Conservation (phyloP, 2,329 filamentous ascomycete species). For the Chalaropsis ovoidea region DNA sequence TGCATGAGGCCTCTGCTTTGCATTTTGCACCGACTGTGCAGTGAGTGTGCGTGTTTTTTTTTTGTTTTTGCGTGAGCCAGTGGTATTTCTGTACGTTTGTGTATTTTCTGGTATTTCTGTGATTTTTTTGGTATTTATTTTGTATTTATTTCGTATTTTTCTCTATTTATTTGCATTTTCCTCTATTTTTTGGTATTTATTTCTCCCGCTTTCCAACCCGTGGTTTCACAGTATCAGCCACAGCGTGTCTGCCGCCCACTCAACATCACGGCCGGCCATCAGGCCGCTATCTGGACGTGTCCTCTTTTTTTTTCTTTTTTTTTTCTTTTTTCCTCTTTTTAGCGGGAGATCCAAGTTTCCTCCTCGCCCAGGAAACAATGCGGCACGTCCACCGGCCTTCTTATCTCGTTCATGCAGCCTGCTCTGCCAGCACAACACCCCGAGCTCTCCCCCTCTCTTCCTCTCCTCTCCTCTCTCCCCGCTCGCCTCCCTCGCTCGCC, state of each 20-base stretch:
- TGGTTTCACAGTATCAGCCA: not conserved
- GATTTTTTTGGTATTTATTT: no score
- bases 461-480: not conserved
- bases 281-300: not conserved
- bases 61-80: no score
- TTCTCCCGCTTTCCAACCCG: not conserved
- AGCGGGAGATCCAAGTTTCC: no score
- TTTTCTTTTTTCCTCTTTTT: no score
- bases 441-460: not conserved
- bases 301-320: slow-evolving; percentile 3
- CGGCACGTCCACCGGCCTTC: not conserved
- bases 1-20: slow-evolving; percentile 9
- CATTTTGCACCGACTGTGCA: not conserved
- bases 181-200: not conserved
- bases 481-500: not conserved
- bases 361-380: not conserved
- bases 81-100: not conserved
- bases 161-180: not conserved
- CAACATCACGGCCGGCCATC: not conserved
- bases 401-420: slow-evolving; percentile 11
- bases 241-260: not conserved
- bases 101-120: not conserved
- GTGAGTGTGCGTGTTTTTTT: not conserved
- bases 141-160: not conserved
- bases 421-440: not conserved